Percentiles rank a stretch among this genome's conserved stretches.
Evolutionary conservation across 176 grass and related monocot genomes (phyloP).

Genomic region (Musa troglodytarum): DNA sequence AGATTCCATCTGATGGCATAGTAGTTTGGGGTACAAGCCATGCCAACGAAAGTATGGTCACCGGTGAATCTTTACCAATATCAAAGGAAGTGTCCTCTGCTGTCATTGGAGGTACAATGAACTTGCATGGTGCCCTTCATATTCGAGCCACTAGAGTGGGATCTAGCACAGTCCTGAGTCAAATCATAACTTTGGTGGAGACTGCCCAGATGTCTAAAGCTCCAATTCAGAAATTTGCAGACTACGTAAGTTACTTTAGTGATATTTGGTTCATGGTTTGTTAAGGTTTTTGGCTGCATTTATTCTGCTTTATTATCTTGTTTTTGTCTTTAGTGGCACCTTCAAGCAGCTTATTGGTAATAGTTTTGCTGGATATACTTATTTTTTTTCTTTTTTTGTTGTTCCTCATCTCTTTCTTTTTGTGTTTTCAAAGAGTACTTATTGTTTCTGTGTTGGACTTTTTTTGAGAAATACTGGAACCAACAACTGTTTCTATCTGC

Average conservation of each 20-base stretch:
- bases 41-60: slow-evolving; percentile 98
- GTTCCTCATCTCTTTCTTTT: not conserved
- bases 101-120: slow-evolving; percentile 91
- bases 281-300: not conserved
- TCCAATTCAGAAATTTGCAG: slow-evolving; percentile 97
- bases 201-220: slow-evolving; percentile 98
- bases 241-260: slow-evolving; percentile 41
- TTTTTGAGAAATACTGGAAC: not conserved
- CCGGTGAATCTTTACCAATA: slow-evolving; percentile 80
- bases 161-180: slow-evolving; percentile 79
- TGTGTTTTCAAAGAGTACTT: not conserved
- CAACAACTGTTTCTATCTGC: not conserved
- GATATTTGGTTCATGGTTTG: not conserved
- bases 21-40: slow-evolving; percentile 84
- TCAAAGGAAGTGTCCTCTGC: slow-evolving; percentile 67
- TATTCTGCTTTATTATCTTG: not conserved
- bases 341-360: not conserved
- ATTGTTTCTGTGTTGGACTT: not conserved
- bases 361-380: not conserved
- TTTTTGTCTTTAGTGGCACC: not conserved
- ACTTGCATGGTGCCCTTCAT: slow-evolving; percentile 85
- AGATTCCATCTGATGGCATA: slow-evolving; percentile 82
- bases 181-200: slow-evolving; percentile 98
- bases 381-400: not conserved
- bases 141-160: slow-evolving; percentile 91